phyloP scores from a whole-genome alignment of 148 eudicot species.

The Pharnaceum exiguum region DNA sequence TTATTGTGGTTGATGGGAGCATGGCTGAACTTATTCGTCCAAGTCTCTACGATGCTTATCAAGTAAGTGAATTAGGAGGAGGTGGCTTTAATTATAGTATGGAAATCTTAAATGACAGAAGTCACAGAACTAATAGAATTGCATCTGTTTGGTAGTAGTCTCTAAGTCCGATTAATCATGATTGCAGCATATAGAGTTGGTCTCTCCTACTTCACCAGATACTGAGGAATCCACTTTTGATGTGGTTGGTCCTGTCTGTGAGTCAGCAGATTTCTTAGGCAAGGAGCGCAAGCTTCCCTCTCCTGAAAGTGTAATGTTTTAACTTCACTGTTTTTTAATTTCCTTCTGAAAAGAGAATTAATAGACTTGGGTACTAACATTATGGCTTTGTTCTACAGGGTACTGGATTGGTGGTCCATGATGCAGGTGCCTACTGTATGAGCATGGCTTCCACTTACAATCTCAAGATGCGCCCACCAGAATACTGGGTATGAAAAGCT shows the following conservation, averaged over 20 bases:
- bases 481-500: constrained; percentile 72
- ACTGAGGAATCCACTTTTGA: constrained; percentile 70
- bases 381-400: constrained; percentile 45
- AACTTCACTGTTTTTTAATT: background rate
- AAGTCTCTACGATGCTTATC: constrained; percentile 91
- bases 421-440: constrained; percentile 99
- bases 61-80: constrained; percentile 36
- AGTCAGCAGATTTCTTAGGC: constrained; percentile 95
- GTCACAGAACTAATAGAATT: background rate
- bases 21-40: constrained; percentile 98
- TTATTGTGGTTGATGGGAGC: constrained; percentile 91
- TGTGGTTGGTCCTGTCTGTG: constrained; percentile 97
- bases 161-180: background rate
- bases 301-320: constrained; percentile 50
- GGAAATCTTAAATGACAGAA: background rate
- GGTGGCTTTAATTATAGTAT: background rate
- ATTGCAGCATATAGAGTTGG: constrained; percentile 83
- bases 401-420: constrained; percentile 87
- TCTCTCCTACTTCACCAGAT: constrained; percentile 63
- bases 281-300: constrained; percentile 83
- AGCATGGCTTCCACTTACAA: constrained; percentile 99
- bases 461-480: constrained; percentile 99
- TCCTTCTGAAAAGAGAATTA: background rate
- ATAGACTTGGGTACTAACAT: background rate
- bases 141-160: no score